A percentile compares a stretch with the other conserved stretches of the same genome.
Conservation (phyloP, 176 grass and related monocot species). For the Carex pumila region DNA sequence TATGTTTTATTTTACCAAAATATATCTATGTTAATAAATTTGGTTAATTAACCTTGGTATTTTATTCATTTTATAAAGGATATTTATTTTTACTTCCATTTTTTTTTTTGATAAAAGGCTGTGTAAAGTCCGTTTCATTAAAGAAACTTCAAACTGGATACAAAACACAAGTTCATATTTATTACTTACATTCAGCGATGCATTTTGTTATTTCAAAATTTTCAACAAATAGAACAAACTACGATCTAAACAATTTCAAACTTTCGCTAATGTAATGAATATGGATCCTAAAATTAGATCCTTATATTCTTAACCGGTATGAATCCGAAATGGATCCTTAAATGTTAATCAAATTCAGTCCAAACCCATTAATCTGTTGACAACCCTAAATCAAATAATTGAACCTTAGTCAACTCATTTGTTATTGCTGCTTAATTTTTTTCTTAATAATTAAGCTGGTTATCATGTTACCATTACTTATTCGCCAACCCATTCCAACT, state of each 20-base stretch:
- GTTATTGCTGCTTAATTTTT: background rate
- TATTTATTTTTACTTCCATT: background rate
- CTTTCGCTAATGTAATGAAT: background rate
- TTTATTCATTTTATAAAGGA: background rate
- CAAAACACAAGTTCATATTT: background rate
- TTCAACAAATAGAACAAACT: background rate
- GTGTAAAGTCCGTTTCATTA: too few relatives aligned
- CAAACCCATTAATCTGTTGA: background rate
- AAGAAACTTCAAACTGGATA: too few relatives aligned
- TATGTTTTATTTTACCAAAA: too few relatives aligned
- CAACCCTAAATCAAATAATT: background rate
- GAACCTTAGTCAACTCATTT: background rate
- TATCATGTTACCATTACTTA: background rate
- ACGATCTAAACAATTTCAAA: background rate
- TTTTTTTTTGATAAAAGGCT: too few relatives aligned
- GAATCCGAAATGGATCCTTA: background rate
- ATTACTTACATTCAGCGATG: background rate
- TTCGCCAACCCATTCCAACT: background rate
- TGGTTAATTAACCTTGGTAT: background rate
- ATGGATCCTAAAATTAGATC: background rate
- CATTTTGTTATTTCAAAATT: background rate
- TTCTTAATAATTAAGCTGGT: background rate
- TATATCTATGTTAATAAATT: background rate
- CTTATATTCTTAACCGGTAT: background rate
- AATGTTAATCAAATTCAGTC: background rate